Conservation (phyloP, 1,284 basidiomycete species). For the Moesziomyces globuligerus region DNA sequence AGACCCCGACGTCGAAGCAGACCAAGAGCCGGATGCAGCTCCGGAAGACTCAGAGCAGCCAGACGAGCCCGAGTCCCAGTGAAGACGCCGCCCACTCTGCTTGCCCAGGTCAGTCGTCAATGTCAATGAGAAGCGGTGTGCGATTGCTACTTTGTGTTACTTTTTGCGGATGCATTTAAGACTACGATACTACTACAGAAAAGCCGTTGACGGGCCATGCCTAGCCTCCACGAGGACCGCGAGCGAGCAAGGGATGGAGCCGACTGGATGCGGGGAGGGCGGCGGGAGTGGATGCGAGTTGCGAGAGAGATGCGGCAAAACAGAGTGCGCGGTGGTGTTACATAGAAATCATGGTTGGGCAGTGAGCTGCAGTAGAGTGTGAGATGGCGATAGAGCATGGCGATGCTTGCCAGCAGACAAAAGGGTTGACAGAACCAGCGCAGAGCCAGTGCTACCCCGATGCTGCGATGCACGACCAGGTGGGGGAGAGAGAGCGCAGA, state of each 20-base stretch:
- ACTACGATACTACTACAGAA: conserved; percentile 43
- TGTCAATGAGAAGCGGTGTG: too few relatives aligned
- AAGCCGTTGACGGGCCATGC: conserved; percentile 35
- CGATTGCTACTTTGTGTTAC: background rate
- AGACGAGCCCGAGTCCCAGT: conserved; percentile 7
- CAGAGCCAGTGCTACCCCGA: conserved; percentile 39
- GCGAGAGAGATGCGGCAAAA: conserved; percentile 16
- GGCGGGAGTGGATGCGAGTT: too few relatives aligned
- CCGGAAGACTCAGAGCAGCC: conserved; percentile 1
- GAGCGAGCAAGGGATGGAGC: conserved; percentile 25
- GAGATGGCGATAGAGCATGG: conserved; percentile 2
- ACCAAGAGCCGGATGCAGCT: conserved; percentile 1
- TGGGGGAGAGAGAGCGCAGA: conserved; percentile 27
- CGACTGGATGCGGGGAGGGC: conserved; percentile 32
- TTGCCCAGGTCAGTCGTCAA: too few relatives aligned
- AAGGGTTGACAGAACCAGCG: conserved; percentile 15
- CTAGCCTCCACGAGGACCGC: conserved; percentile 15
- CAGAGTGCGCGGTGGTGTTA: conserved; percentile 13
- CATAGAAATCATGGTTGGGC: conserved; percentile 1
- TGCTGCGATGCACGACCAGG: conserved; percentile 23
- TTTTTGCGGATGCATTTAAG: conserved; percentile 22
- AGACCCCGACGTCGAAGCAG: conserved; percentile 4
- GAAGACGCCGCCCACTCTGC: too few relatives aligned
- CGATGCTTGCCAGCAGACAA: conserved; percentile 6
- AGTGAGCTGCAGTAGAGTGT: background rate